Conservation (phyloP, 176 grass and related monocot species). For the Oryza meyeriana region DNA sequence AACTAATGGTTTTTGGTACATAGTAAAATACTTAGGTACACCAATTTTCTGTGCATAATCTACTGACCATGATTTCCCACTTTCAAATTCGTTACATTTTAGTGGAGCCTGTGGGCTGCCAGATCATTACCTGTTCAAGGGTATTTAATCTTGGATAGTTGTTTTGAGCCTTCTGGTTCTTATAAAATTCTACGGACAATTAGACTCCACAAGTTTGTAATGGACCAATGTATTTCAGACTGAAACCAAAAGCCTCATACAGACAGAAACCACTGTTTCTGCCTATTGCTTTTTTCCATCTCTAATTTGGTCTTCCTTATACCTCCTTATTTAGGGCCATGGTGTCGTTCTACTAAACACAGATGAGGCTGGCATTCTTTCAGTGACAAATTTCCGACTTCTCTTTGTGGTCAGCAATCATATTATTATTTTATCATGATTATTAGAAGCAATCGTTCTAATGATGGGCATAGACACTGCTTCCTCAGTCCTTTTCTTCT, state of each 20-base stretch:
- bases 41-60: background rate
- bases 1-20: background rate
- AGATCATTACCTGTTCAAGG: background rate
- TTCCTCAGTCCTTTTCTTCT: background rate
- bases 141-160: background rate
- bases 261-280: background rate
- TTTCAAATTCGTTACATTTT: background rate
- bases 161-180: background rate
- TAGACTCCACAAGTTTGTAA: background rate
- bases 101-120: background rate
- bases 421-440: background rate
- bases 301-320: background rate
- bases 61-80: background rate
- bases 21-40: background rate
- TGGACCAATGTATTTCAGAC: background rate
- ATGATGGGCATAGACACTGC: background rate
- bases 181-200: background rate
- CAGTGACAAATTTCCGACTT: slow-evolving; percentile 86
- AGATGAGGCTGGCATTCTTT: slow-evolving; percentile 59
- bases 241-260: background rate
- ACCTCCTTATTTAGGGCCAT: slow-evolving; percentile 45
- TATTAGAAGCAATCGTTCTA: background rate
- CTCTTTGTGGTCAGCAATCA: slow-evolving; percentile 75
- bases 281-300: background rate
- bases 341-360: slow-evolving; percentile 70